Evolutionary conservation across 1,284 basidiomycete species (phyloP), one percentile per base, ranked within the genome.

Genomic region (Cutaneotrichosporon mucoides): DNA sequence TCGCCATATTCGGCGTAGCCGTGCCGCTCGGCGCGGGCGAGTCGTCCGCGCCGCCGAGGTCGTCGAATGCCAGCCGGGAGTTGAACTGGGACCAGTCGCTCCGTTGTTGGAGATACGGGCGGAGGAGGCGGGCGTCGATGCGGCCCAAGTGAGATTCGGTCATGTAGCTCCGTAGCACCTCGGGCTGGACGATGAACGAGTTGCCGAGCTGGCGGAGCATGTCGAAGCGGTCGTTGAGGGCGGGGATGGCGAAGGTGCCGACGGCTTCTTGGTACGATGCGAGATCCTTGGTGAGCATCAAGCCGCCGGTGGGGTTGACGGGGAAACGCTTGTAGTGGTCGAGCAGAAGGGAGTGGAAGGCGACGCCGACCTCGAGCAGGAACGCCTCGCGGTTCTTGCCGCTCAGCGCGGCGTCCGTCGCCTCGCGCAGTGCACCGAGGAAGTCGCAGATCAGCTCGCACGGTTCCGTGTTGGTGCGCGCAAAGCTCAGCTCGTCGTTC

Each of bases 141-240:
- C 90, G 85, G 7, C 92, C 92, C 6, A 97, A 85, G 73, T 92
- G 90, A 55, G 88, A 88, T 70, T 95, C 93, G 4, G 88, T 89
- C 76, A 96, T 90, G 79, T 94, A 97, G 1, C 91, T 90, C 66
- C 89, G 90, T 65, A 97, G 84, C 59, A 92, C 91, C 63, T 95
- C 91, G 5, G 93, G 92, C 61, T 88, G 88, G 48, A 97, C 90
- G 66, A 97, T 88, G 83, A 98, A 99, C 59, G 95, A 84, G 73
- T 98, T 96, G 68, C 96, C 96, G 1, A 99, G 86, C 77, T 99
- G 94, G 48, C 95, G 88, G 65, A 99, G 88, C 82, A 99, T 98
- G 73, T 99, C 96, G 80, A 96, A 99, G 15, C 96, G 91, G 76
- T 98, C 95, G 63, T 88, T 86, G 4, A 99, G 82, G 2, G 89